Evolutionary conservation across 495 filamentous ascomycete species (phyloP), one percentile per base, ranked within the genome.

Genomic region (Annulohypoxylon maeteangense): DNA sequence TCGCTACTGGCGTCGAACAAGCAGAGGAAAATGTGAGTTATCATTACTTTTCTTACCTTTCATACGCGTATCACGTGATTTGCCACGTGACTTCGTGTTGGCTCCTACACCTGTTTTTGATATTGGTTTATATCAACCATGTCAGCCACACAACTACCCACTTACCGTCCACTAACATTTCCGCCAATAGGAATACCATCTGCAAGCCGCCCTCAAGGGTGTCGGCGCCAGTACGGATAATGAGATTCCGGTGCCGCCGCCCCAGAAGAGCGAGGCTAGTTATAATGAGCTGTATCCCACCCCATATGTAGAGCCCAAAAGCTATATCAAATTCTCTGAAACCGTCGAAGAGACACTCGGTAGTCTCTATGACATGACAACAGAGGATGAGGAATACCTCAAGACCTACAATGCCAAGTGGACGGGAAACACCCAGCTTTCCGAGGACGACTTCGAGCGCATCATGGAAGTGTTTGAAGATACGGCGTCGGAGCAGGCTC

Each of bases 261-360:
- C 88, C 12, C 87, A 95, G 74, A 90, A 94, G 78, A 93, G 90
- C 75, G 86, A 85, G 58, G 86, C 92, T 71, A 86, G 90, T 78
- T 99, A 97, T 91, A 92, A 94, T 74, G 85, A 90, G 67, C 87
- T 97, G 57, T 98, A 98, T 78, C 88, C 92, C 32, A 88, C 86
- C 54, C 80, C 82, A 47, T 97, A 94, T 81, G 86, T 87, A 75
- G 90, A 95, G 75, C 93, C 96, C 31, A 88, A 91, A 67, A 94
- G 93, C 57, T 98, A 98, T 81, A 97, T 98, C 75, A 93, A 95
- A 77, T 99, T 97, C 83, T 97, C 95, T 63, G 93, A 95, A 64
- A 99, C 95, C 3, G 96, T 99, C 53, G 95, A 99, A 82, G 95
- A 99, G 78, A 95, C 90, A 73, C 88, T 90, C 62, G 90, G 92